Base-by-base conservation (phyloP, 1,284 basidiomycete genomes). In the Coniferiporia sulphurascens region DNA sequence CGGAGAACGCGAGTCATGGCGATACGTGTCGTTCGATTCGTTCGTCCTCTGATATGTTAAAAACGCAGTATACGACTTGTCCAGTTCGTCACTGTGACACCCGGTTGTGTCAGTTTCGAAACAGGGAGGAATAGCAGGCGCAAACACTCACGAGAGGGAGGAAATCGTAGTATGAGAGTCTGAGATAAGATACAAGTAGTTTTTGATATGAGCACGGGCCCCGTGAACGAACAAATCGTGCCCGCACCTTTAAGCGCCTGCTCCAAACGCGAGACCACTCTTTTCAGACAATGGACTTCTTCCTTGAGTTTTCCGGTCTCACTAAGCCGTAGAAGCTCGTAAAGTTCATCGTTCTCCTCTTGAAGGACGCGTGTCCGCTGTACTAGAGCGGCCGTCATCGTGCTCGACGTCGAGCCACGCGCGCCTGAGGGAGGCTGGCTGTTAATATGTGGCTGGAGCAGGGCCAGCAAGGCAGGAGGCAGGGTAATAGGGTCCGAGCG, bases 271-370 rank as follows among this genome's bases (percentile, higher is more conserved):
- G 78, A 77, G 49, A 91, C 85, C 34, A 84, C 80, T 64, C 82
- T 77, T 48, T 83, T 78, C 59, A 92, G 74, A 15, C 82, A 82
- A 52, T 81, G 80, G 4, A 88, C 88, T 69, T 92, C 89, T 68
- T 92, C 90, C 67, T 90, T 89, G 59, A 91, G 68, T 66, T 80
- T 81, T 1, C 87, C 87, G 0, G 86, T 87, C 71, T 91, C 86
- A 51, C 85, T 82, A 27, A 75, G 74, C 69, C 83, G 86, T 48
- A 92, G 71, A 6, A 91, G 72, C 54, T 84, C 81, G 67, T 91
- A 92, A 4, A 90, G 66, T 63, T 92, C 89, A 63, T 92, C 88
- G 61, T 92, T 92, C 72, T 92, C 89, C 56, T 89, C 85, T 69
- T 92, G 90, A 8, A 92, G 74, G 7, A 86, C 71, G 58, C 82